phyloP scores from a whole-genome alignment of 768 basidiomycete species.

The Tubosaeta brunneosetosa region DNA sequence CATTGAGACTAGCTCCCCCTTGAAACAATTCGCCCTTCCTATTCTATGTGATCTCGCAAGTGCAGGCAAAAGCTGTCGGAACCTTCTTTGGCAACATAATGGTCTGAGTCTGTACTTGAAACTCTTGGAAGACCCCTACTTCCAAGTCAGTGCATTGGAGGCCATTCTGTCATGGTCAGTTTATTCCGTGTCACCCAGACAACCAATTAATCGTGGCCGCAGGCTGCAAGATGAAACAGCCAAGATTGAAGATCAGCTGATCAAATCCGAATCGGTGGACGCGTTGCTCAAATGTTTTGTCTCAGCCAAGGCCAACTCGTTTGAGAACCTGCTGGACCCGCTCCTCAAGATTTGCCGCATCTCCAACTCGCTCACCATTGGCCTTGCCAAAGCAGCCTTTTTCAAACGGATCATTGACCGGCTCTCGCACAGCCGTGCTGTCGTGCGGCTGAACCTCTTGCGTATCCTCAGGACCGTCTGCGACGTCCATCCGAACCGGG shows the following conservation, averaged over 20 bases:
- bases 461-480: conserved; percentile 81
- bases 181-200: neutral
- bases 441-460: conserved; percentile 86
- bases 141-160: conserved; percentile 89
- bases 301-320: conserved; percentile 79
- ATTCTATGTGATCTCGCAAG: conserved; percentile 95
- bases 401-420: conserved; percentile 86
- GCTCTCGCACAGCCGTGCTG: conserved; percentile 67
- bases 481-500: conserved; percentile 85
- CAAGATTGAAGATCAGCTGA: conserved; percentile 84
- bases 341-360: conserved; percentile 88
- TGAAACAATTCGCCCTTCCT: conserved; percentile 96
- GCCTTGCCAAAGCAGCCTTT: conserved; percentile 76
- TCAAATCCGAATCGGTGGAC: conserved; percentile 61
- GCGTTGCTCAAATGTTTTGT: conserved; percentile 76
- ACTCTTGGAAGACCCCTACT: conserved; percentile 80
- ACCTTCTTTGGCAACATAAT: conserved; percentile 88
- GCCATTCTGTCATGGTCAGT: conserved; percentile 83
- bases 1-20: conserved; percentile 81
- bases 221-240: conserved; percentile 96
- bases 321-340: conserved; percentile 89
- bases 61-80: conserved; percentile 90
- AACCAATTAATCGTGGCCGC: conserved; percentile 4
- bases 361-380: conserved; percentile 68
- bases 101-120: conserved; percentile 79